Evolutionary conservation across 768 basidiomycete genomes (phyloP).

Genomic region (Dendrothele bispora): DNA sequence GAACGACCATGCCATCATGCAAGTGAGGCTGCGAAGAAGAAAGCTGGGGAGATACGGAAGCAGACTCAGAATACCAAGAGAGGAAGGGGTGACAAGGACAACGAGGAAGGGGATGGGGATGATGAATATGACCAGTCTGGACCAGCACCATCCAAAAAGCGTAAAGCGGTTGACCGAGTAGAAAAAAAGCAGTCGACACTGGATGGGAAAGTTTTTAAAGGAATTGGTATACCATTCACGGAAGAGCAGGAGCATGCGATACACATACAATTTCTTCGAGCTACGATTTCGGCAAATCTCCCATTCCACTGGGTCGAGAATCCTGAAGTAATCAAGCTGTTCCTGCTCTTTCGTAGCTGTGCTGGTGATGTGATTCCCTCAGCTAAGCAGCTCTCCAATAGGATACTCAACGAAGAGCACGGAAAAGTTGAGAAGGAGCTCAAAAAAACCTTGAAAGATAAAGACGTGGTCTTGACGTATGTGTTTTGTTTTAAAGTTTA

Average conservation of each 20-base stretch:
- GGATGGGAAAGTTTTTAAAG: constrained; percentile 7
- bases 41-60: background rate
- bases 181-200: constrained; percentile 5
- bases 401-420: too few species aligned
- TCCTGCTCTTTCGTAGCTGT: constrained; percentile 7
- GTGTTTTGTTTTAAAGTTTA: too few species aligned
- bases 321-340: constrained; percentile 12
- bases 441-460: too few species aligned
- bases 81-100: too few species aligned
- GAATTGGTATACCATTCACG: constrained; percentile 10
- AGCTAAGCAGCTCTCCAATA: too few species aligned
- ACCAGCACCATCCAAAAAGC: constrained; percentile 1
- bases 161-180: background rate
- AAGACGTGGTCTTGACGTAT: too few species aligned
- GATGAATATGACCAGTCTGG: background rate
- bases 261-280: constrained; percentile 7
- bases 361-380: constrained; percentile 3
- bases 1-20: background rate
- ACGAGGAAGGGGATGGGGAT: background rate
- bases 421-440: too few species aligned
- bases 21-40: background rate
- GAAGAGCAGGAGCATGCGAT: background rate
- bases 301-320: constrained; percentile 8
- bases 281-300: constrained; percentile 14
- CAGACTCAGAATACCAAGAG: background rate